phyloP scores from a whole-genome alignment of 108 stramenopile genomes.

The Nitzschia sp. region DNA sequence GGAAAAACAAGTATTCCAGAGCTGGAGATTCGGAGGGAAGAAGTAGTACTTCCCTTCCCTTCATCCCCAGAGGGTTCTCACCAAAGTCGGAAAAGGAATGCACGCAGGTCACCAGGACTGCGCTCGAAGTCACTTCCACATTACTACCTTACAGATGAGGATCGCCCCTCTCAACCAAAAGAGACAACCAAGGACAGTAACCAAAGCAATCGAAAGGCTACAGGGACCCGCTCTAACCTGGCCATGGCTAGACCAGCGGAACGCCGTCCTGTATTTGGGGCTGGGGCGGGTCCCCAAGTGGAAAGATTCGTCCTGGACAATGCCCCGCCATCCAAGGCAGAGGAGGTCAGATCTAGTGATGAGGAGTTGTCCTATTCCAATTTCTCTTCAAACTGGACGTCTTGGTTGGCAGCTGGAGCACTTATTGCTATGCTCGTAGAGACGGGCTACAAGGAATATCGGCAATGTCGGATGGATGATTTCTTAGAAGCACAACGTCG shows the following conservation, averaged over 20 bases:
- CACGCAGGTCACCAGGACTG: too few relatives aligned
- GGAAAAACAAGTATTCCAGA: neutral
- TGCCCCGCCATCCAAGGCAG: neutral
- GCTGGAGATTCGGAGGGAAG: conserved; percentile 15
- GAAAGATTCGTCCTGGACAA: neutral
- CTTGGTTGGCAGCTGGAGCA: conserved; percentile 19
- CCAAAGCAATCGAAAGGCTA: conserved; percentile 1
- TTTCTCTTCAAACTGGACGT: conserved; percentile 5
- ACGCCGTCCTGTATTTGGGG: conserved; percentile 21
- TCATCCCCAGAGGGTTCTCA: neutral
- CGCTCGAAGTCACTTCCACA: too few relatives aligned
- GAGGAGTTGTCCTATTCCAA: too few relatives aligned
- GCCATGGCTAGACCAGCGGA: conserved; percentile 27
- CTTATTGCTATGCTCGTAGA: conserved; percentile 19
- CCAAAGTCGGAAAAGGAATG: too few relatives aligned
- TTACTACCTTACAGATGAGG: too few relatives aligned
- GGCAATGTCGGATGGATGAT: neutral
- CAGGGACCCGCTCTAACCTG: conserved; percentile 14
- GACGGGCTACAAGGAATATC: conserved; percentile 32
- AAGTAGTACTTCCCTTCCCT: conserved; percentile 16
- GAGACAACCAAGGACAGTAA: neutral
- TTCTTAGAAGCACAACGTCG: conserved; percentile 2
- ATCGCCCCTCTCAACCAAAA: too few relatives aligned
- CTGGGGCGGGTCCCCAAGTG: neutral
- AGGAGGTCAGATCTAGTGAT: neutral